Percentiles rank a stretch among this genome's conserved stretches.
phyloP scores from a whole-genome alignment of 1,284 basidiomycete species.

The Papiliotrema flavescens region DNA sequence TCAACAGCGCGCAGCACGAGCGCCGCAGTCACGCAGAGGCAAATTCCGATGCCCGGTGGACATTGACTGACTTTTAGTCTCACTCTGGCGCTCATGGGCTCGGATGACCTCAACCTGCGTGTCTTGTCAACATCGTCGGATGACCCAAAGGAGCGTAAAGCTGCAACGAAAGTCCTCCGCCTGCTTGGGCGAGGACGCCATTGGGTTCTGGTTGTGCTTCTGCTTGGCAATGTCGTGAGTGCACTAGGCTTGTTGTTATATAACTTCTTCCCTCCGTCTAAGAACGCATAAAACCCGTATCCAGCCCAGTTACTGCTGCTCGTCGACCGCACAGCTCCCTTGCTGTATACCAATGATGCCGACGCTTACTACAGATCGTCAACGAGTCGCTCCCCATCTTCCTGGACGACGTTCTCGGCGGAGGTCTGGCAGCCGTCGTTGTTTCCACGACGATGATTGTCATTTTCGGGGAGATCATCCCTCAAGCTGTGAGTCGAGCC shows the following conservation, averaged over 20 bases:
- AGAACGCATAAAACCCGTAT: not conserved
- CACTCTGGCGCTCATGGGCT: constrained; percentile 89
- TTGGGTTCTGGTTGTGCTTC: constrained; percentile 88
- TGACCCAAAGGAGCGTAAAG: constrained; percentile 61
- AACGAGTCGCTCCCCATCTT: constrained; percentile 91
- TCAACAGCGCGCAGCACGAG: too few species aligned
- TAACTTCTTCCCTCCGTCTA: not conserved
- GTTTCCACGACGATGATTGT: constrained; percentile 79
- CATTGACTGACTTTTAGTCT: constrained; percentile 48
- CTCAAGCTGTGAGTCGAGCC: constrained; percentile 52
- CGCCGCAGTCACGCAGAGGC: too few species aligned
- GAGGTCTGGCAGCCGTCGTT: constrained; percentile 73
- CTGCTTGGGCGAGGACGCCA: constrained; percentile 79
- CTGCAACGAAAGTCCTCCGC: constrained; percentile 71
- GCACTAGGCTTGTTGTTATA: too few species aligned
- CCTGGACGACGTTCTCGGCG: constrained; percentile 79
- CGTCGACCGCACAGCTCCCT: not conserved
- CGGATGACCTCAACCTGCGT: constrained; percentile 86
- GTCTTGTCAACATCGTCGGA: constrained; percentile 78
- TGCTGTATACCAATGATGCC: not conserved
- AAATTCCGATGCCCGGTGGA: not conserved
- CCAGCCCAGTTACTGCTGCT: not conserved
- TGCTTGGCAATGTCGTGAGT: constrained; percentile 78
- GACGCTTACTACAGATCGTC: constrained; percentile 58
- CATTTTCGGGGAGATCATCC: constrained; percentile 75